Conservation (phyloP, 306 rosid species). For the Prinsepia uniflora region DNA sequence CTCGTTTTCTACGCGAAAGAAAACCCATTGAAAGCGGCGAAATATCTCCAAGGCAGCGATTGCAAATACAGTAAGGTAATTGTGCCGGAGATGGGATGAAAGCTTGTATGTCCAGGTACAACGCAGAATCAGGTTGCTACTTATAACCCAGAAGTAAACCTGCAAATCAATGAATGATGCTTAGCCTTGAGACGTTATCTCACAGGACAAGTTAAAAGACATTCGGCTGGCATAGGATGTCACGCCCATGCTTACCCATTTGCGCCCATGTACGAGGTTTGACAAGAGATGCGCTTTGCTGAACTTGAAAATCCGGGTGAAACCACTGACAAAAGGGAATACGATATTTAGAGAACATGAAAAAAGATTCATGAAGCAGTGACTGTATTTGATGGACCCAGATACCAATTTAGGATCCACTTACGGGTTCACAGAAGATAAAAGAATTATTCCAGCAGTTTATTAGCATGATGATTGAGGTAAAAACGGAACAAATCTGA, state of each 20-base stretch:
- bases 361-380: background rate
- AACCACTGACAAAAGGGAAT: conserved; percentile 56
- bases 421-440: background rate
- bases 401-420: background rate
- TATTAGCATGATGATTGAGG: background rate
- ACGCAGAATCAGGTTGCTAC: conserved; percentile 86
- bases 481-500: background rate
- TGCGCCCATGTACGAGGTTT: conserved; percentile 56
- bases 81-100: conserved; percentile 98
- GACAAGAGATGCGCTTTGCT: conserved; percentile 56
- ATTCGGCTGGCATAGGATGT: background rate
- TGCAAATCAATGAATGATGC: conserved; percentile 32
- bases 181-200: background rate
- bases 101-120: conserved; percentile 99
- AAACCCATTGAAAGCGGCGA: conserved; percentile 98
- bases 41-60: conserved; percentile 85
- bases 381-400: no score
- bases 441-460: background rate
- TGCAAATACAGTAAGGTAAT: conserved; percentile 74
- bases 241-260: conserved; percentile 61
- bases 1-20: conserved; percentile 95
- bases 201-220: background rate
- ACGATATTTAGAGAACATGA: conserved; percentile 15
- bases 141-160: conserved; percentile 92
- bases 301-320: conserved; percentile 86